These are phyloP conservation scores for Claviceps paspali DNA, from an alignment of 2,329 filamentous ascomycete species.

Conservation along the genomic window DNA sequence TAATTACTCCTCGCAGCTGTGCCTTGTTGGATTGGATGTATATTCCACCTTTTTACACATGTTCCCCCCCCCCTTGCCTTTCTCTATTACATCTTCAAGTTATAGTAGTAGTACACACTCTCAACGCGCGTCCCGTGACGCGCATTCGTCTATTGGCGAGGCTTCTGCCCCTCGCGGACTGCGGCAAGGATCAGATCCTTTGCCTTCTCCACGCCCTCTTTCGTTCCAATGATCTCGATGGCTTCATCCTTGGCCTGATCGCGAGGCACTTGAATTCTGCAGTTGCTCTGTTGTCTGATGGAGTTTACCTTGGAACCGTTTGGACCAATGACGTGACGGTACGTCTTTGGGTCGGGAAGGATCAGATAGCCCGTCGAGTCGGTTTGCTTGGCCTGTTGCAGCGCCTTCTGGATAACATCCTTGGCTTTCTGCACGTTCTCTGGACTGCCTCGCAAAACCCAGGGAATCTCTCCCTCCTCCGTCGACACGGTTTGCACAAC, in stretches of 20 bases:
- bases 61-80: not conserved
- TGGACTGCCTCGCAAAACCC: conserved; percentile 67
- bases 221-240: conserved; percentile 73
- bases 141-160: conserved; percentile 13
- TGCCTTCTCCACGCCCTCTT: conserved; percentile 71
- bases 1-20: not conserved
- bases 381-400: conserved; percentile 55
- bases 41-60: not conserved
- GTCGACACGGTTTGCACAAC: conserved; percentile 47
- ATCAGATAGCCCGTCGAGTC: conserved; percentile 73
- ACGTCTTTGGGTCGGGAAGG: conserved; percentile 75
- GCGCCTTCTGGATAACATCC: conserved; percentile 53
- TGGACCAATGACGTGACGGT: conserved; percentile 79
- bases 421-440: conserved; percentile 76
- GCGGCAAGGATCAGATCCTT: conserved; percentile 79
- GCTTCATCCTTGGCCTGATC: conserved; percentile 63
- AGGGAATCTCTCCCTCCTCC: conserved; percentile 66
- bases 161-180: conserved; percentile 44
- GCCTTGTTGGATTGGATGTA: not conserved
- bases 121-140: not conserved
- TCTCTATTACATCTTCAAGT: not conserved
- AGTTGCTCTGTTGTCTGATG: conserved; percentile 83
- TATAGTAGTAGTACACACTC: not conserved
- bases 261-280: conserved; percentile 84
- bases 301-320: conserved; percentile 83